phyloP scores from a whole-genome alignment of 805 yeast species.

The Candida ovalis region DNA sequence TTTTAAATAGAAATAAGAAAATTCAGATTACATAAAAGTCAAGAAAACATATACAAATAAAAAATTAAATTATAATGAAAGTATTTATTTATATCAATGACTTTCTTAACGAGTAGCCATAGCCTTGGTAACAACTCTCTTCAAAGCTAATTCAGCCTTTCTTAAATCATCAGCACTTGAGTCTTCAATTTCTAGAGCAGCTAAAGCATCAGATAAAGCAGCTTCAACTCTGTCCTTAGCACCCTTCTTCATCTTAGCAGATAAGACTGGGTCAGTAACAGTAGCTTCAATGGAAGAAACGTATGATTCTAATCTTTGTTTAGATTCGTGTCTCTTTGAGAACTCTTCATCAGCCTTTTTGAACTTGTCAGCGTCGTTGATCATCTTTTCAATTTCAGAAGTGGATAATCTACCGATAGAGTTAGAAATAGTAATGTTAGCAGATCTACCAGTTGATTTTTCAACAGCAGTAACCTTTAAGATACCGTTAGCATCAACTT shows the following conservation, averaged over 20 bases:
- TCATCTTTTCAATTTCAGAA: constrained; percentile 97
- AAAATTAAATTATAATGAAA: constrained; percentile 6
- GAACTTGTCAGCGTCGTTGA: constrained; percentile 98
- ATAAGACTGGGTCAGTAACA: constrained; percentile 96
- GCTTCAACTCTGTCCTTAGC: constrained; percentile 96
- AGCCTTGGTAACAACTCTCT: constrained; percentile 99
- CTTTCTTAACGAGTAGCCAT: constrained; percentile 87
- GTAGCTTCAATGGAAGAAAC: constrained; percentile 93
- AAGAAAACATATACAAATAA: constrained; percentile 11
- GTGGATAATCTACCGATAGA: constrained; percentile 97
- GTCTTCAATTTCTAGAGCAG: constrained; percentile 96
- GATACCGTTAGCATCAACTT: constrained; percentile 99
- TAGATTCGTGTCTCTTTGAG: constrained; percentile 99
- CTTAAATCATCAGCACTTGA: constrained; percentile 95
- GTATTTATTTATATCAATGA: constrained; percentile 7
- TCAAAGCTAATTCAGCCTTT: constrained; percentile 98
- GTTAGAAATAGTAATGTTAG: constrained; percentile 98
- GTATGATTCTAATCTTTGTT: constrained; percentile 98
- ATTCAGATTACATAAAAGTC: constrained; percentile 8
- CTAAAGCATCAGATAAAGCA: constrained; percentile 97
- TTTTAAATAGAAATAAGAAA: constrained; percentile 5
- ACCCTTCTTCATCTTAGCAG: constrained; percentile 96
- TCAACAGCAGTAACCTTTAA: constrained; percentile 98
- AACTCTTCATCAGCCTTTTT: constrained; percentile 97
- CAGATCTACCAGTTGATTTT: constrained; percentile 97